phyloP scores from a whole-genome alignment of 1,284 basidiomycete species.

The Lignosus rhinocerotis region DNA sequence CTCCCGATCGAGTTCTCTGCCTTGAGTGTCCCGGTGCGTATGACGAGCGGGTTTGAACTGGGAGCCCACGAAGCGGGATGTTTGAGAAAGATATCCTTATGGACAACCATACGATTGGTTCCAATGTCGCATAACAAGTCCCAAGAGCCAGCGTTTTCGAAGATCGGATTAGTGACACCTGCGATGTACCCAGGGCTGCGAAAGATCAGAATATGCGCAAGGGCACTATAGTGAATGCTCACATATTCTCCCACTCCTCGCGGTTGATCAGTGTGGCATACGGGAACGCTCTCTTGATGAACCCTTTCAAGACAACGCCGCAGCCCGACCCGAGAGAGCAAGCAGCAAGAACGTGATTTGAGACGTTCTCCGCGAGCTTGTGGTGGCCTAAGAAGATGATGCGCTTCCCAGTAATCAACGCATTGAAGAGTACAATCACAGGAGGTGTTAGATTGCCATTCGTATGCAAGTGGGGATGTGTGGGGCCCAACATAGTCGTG shows the following conservation, averaged over 20 bases:
- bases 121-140: conserved; percentile 92
- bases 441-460: conserved; percentile 91
- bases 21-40: conserved; percentile 60
- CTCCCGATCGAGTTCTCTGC: conserved; percentile 57
- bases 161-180: conserved; percentile 95
- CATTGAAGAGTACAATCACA: conserved; percentile 93
- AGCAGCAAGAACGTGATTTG: conserved; percentile 88
- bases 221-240: conserved; percentile 33
- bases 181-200: conserved; percentile 87
- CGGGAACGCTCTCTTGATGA: conserved; percentile 89
- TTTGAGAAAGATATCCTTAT: conserved; percentile 74
- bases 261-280: conserved; percentile 89
- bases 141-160: conserved; percentile 86
- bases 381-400: conserved; percentile 93
- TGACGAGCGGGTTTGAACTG: conserved; percentile 44
- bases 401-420: conserved; percentile 89
- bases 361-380: conserved; percentile 84
- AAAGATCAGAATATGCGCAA: neutral
- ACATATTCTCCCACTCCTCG: conserved; percentile 89
- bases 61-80: conserved; percentile 50
- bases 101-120: conserved; percentile 81
- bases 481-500: conserved; percentile 68
- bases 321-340: conserved; percentile 92
- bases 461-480: conserved; percentile 91
- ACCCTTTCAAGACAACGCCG: conserved; percentile 80